Evolutionary conservation across 495 filamentous ascomycete genomes (phyloP).

Genomic region (Friedmanniomyces endolithicus): DNA sequence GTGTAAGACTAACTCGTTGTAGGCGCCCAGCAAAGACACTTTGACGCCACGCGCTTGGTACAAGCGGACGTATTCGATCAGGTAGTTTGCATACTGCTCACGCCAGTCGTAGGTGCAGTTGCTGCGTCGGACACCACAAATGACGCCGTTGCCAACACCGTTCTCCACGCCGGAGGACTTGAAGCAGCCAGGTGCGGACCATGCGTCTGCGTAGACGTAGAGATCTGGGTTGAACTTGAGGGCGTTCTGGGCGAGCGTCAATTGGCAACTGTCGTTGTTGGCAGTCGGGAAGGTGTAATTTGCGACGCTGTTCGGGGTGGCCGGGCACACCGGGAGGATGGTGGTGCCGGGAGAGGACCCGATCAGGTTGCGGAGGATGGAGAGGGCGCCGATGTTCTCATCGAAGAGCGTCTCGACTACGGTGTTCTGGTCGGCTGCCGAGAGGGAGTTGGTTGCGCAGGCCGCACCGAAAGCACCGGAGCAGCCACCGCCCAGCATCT

Average conservation of each 20-base stretch:
- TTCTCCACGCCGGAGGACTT: conserved; percentile 14
- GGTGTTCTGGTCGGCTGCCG: conserved; percentile 7
- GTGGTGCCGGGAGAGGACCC: conserved; percentile 13
- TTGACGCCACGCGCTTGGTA: conserved; percentile 14
- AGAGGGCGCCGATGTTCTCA: conserved; percentile 17
- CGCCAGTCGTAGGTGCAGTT: conserved; percentile 19
- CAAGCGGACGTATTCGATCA: conserved; percentile 15
- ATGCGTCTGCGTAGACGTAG: conserved; percentile 18
- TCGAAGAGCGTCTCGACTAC: conserved; percentile 16
- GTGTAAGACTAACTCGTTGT: conserved; percentile 7
- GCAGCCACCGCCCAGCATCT: conserved; percentile 19
- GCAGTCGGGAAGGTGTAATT: conserved; percentile 10
- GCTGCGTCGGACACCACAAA: conserved; percentile 15
- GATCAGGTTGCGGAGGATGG: conserved; percentile 19
- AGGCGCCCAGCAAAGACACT: conserved; percentile 14
- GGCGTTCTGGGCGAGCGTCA: conserved; percentile 13
- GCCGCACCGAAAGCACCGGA: conserved; percentile 18
- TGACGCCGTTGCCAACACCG: conserved; percentile 7
- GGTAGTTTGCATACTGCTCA: conserved; percentile 15
- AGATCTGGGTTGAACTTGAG: conserved; percentile 17
- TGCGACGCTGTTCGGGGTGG: conserved; percentile 10
- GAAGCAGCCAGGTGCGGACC: conserved; percentile 20
- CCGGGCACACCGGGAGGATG: conserved; percentile 10
- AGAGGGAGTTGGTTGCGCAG: conserved; percentile 13
- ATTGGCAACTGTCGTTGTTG: conserved; percentile 18